Evolutionary conservation across 257 asterid genomes (phyloP).

Genomic region (Schizonepeta tenuifolia): DNA sequence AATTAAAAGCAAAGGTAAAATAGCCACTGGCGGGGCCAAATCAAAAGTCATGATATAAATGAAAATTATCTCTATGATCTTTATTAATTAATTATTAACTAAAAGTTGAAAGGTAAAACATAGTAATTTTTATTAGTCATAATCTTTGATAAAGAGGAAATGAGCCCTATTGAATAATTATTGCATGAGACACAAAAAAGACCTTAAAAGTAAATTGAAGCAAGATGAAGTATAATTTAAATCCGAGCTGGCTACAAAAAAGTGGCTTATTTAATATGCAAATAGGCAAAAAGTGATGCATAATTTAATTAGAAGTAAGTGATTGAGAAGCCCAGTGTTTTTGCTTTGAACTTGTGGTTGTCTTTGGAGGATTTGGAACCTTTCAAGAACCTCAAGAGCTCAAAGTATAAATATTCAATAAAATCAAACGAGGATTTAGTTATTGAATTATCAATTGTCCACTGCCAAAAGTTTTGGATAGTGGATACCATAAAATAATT

Average conservation of each 20-base stretch:
- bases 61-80: too few relatives aligned
- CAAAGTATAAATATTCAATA: background rate
- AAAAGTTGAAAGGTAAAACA: too few relatives aligned
- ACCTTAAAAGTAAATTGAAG: background rate
- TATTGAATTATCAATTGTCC: conserved; percentile 21
- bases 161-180: background rate
- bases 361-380: conserved; percentile 21
- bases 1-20: too few relatives aligned
- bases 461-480: conserved; percentile 18
- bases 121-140: too few relatives aligned
- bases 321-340: background rate
- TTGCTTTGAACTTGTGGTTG: conserved; percentile 1
- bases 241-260: background rate
- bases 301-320: background rate
- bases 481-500: conserved; percentile 1
- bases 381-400: conserved; percentile 41
- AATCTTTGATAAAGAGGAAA: background rate
- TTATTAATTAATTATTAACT: background rate
- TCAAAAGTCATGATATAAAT: too few relatives aligned
- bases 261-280: background rate
- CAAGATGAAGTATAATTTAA: background rate
- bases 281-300: background rate
- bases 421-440: conserved; percentile 36
- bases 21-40: too few relatives aligned
- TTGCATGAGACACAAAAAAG: too few relatives aligned